A percentile compares a stretch with the other conserved stretches of the same genome.
phyloP scores from a whole-genome alignment of 148 eudicot species.

The Talinum fruticosum region DNA sequence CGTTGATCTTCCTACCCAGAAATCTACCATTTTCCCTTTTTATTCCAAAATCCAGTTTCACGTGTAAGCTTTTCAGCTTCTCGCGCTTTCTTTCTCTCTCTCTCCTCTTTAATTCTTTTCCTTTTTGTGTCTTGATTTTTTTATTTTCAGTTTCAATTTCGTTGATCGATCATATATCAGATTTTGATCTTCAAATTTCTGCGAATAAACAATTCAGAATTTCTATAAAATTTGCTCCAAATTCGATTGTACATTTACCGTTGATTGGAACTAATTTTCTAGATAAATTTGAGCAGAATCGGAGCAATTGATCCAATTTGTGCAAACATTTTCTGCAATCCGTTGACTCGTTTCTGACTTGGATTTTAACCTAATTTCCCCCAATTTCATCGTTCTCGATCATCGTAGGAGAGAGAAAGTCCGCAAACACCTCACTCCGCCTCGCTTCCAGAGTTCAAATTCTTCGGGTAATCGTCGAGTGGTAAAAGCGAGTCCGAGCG shows the following conservation, averaged over 20 bases:
- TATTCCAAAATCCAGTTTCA: background rate
- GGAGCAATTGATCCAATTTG: background rate
- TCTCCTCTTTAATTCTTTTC: background rate
- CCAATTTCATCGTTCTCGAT: background rate
- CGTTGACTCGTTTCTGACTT: background rate
- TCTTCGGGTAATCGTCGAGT: background rate
- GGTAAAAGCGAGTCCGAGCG: background rate
- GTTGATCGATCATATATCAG: background rate
- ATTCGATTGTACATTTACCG: background rate
- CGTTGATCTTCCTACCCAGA: background rate
- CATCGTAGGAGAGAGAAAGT: too few relatives aligned
- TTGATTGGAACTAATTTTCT: background rate
- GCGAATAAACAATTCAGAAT: background rate
- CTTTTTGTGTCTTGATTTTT: too few relatives aligned
- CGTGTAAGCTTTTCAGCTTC: background rate
- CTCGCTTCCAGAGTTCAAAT: background rate
- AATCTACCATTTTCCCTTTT: slow-evolving; percentile 6
- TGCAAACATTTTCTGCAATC: background rate
- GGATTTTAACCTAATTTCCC: background rate
- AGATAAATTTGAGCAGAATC: background rate
- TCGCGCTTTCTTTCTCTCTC: background rate
- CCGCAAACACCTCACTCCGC: background rate
- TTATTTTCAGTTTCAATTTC: too few relatives aligned
- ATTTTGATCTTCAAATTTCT: background rate
- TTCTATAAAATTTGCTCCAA: background rate